Base-by-base conservation (phyloP, 371 early-diverging fungal species). In the Catenaria anguillulae region DNA sequence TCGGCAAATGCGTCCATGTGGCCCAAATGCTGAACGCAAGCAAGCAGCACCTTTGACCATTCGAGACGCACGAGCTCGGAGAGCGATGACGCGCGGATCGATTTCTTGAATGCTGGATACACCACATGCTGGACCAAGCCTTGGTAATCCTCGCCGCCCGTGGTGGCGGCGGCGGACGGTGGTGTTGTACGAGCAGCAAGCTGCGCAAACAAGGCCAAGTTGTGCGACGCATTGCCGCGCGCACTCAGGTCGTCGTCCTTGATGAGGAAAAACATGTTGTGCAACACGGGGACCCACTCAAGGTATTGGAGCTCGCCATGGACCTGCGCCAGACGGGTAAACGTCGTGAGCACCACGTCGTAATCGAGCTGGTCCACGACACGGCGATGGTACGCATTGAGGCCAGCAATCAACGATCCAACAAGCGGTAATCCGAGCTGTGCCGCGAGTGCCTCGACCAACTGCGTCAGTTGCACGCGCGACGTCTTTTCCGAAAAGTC, bases 331-430 rank as follows among this genome's bases (percentile, higher is more conserved):
- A 50, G 15, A 31, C 31, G 8, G 50, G 77, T 80, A 64, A 90
- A 85, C 0, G 91, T 89, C 45, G 75, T 82, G 61, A 96, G 77
- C 24, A 91, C 79, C 23, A 75, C 69, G 67, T 90, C 90, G 66
- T 85, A 93, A 61, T 96, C 93, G 2, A 85, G 88, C 63, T 91
- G 87, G 66, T 90, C 90, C n/a, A 95, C 72, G 21, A 89, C 83
- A 8, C 68, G 73, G 10, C 66, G 58, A 6, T 90, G 87, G 62
- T 77, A 88, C 1, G 91, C 67, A 67, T 94, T 94, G 50, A 94
- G 67, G 52, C 84, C 89, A 8, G 69, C 73, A 5, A 92, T 65
- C 1, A 91, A 63, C 4, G 70, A 65, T 4, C 80, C 73, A 0
- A 86, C 83, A 12, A 68, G 63, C 29, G 29, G 29, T 31, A 50